These are phyloP conservation scores for Aspergillus ochraceus DNA, from an alignment of 2,329 filamentous ascomycete genomes.

Conservation along the genomic window DNA sequence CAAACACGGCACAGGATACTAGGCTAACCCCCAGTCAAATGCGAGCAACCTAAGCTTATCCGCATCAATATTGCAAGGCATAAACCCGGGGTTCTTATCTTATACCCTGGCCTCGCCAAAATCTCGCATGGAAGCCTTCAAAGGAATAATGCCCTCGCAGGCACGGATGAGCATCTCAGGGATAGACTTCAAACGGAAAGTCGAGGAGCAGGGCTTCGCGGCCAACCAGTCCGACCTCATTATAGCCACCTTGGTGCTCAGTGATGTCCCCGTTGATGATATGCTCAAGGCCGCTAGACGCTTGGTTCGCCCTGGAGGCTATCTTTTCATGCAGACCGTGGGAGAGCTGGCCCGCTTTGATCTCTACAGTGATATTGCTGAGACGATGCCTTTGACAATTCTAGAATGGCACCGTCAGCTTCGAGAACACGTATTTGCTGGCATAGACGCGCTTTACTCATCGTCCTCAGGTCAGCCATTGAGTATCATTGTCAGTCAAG, in stretches of 20 bases:
- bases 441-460: not conserved
- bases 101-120: not conserved
- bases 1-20: no score
- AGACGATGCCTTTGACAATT: not conserved
- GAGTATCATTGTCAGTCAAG: not conserved
- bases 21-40: not conserved
- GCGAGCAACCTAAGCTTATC: not conserved
- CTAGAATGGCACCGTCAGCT: conserved; percentile 1
- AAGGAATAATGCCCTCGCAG: not conserved
- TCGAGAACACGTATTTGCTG: not conserved
- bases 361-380: not conserved
- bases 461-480: not conserved
- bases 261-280: not conserved
- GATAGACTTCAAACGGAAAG: not conserved
- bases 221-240: not conserved
- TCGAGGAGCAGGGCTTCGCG: conserved; percentile 1
- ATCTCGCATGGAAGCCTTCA: not conserved
- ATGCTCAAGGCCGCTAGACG: not conserved
- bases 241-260: not conserved
- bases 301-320: not conserved
- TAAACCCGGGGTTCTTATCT: not conserved
- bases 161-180: not conserved
- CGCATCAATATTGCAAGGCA: not conserved
- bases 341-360: conserved; percentile 1
- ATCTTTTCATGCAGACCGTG: not conserved